Evolutionary conservation across 495 filamentous ascomycete species (phyloP).

Genomic region (Rusavskia elegans): DNA sequence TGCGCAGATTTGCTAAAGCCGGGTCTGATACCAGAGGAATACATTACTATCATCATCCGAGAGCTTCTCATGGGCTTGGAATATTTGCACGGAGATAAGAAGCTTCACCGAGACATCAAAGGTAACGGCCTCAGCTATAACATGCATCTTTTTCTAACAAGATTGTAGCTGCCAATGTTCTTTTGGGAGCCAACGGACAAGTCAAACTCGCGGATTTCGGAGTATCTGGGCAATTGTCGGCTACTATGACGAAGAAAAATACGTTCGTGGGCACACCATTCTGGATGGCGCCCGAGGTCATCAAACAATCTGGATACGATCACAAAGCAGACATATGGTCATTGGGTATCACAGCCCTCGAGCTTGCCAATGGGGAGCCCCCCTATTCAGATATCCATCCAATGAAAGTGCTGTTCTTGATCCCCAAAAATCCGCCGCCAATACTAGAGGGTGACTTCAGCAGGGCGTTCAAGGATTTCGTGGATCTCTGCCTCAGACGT

Average conservation of each 20-base stretch:
- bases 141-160: background rate
- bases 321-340: slow-evolving; percentile 99
- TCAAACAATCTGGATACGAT: slow-evolving; percentile 95
- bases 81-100: slow-evolving; percentile 88
- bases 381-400: slow-evolving; percentile 95
- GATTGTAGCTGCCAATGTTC: slow-evolving; percentile 68
- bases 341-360: slow-evolving; percentile 90
- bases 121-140: slow-evolving; percentile 31
- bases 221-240: slow-evolving; percentile 90
- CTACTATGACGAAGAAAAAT: slow-evolving; percentile 99
- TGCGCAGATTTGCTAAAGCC: slow-evolving; percentile 86
- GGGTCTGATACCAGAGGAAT: slow-evolving; percentile 78
- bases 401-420: slow-evolving; percentile 96
- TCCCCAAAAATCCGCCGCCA: slow-evolving; percentile 87
- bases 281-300: slow-evolving; percentile 99
- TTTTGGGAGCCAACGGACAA: slow-evolving; percentile 75
- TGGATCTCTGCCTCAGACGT: slow-evolving; percentile 70
- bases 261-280: slow-evolving; percentile 97
- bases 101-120: slow-evolving; percentile 95
- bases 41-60: slow-evolving; percentile 84
- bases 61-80: slow-evolving; percentile 82
- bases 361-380: slow-evolving; percentile 83
- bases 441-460: slow-evolving; percentile 72
- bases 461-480: slow-evolving; percentile 85
- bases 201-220: slow-evolving; percentile 97